Evolutionary conservation across 306 rosid genomes (phyloP).

Genomic region (Rubus parviflorus): DNA sequence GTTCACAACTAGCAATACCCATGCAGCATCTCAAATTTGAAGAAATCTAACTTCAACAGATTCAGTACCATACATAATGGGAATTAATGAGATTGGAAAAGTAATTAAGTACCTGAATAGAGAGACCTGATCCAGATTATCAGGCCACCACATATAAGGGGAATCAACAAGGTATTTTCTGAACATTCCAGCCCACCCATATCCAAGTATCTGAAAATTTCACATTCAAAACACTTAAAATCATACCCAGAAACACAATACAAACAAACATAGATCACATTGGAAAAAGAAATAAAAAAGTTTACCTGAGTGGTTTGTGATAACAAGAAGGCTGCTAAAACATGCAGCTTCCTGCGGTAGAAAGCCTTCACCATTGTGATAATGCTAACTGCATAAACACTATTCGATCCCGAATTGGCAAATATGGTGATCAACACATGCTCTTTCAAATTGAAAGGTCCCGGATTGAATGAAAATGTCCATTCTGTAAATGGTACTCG

Average conservation of each 20-base stretch:
- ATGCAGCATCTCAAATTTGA: background rate
- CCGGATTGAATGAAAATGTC: conserved; percentile 41
- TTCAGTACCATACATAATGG: background rate
- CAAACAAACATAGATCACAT: background rate
- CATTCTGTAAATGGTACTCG: conserved; percentile 18
- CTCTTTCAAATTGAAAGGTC: conserved; percentile 45
- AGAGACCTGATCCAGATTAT: conserved; percentile 40
- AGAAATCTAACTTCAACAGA: background rate
- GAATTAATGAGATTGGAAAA: background rate
- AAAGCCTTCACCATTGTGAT: conserved; percentile 38
- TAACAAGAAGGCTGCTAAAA: conserved; percentile 30
- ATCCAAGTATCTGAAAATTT: conserved; percentile 39
- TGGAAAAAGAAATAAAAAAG: background rate
- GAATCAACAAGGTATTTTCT: conserved; percentile 46
- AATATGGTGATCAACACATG: conserved; percentile 43
- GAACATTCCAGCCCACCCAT: conserved; percentile 51
- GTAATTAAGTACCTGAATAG: conserved; percentile 35
- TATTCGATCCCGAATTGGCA: conserved; percentile 34
- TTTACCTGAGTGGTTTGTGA: conserved; percentile 38
- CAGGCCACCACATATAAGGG: conserved; percentile 53
- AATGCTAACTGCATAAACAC: conserved; percentile 31
- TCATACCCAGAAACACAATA: background rate
- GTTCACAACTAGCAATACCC: background rate
- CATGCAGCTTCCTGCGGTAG: conserved; percentile 26
- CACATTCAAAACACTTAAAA: background rate